Base-by-base conservation (phyloP, 805 yeast genomes). In the Kregervanrija pseudodelftensis region DNA sequence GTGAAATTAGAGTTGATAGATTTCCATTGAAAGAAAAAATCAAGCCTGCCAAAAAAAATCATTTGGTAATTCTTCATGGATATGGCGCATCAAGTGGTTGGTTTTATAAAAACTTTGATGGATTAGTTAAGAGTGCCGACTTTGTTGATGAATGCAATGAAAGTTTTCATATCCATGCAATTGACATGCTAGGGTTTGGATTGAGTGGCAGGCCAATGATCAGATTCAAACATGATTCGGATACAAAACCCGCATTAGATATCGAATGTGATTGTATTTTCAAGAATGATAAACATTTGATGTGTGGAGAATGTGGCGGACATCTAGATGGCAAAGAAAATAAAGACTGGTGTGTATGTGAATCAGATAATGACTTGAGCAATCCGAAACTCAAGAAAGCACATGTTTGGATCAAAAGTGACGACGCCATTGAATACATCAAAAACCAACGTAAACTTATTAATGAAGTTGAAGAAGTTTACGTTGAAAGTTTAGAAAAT, bases 11-110 rank as follows among this genome's bases (percentile, higher is more conserved):
- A 33, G 46, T 57, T 8, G 59, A 57, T 31, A 56, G 57, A 36
- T 42, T 40, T 13, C 36, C 14, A 41, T 38, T 13, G 14, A 37
- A n/a, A 22, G 30, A n/a, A 37, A 36, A 8, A 13, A 22, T 8
- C 11, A 45, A 14, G 16, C 28, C 8, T 4, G 28, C 8, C 8
- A 45, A 8, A 11, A 39, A 42, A 5, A 51, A 49, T 1, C 73
- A 75, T 54, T 49, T 77, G 16, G 81, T 76, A 3, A 69, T 77
- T 61, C 45, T 77, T 15, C 82, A 77, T 53, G 82, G 82, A 0
- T 77, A 73, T 57, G 82, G 78, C 0, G 79, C 82, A 1, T 68
- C 78, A 0, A 57, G 68, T 13, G 80, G 80, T 2, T 75, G 79
- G 60, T 77, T 74, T 65, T 78, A 77, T 31, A 66, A 79, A 41